A percentile compares a stretch with the other conserved stretches of the same genome.
These are phyloP conservation scores for Cydonia oblonga DNA, from an alignment of 331 rosid species.

Conservation along the genomic window DNA sequence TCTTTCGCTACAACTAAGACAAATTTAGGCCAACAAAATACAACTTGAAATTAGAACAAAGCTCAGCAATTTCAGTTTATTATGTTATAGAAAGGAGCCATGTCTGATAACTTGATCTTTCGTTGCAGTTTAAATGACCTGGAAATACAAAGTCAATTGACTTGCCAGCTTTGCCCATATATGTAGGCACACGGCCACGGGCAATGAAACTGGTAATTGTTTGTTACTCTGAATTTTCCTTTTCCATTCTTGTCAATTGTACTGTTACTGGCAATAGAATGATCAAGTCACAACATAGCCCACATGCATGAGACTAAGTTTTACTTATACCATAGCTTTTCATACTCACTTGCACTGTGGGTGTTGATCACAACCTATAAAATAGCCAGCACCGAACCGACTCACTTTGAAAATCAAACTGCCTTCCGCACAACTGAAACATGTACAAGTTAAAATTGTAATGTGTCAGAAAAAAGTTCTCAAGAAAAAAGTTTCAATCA, in stretches of 20 bases:
- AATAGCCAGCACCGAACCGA: constrained; percentile 84
- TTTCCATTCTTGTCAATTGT: background rate
- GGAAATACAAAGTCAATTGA: background rate
- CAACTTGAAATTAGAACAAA: background rate
- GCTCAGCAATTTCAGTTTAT: background rate
- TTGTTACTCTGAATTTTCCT: background rate
- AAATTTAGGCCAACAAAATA: background rate
- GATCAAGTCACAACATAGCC: background rate
- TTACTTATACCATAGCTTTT: background rate
- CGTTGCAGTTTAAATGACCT: background rate
- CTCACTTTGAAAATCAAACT: constrained; percentile 86
- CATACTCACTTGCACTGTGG: constrained; percentile 91
- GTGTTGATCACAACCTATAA: constrained; percentile 88
- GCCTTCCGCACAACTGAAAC: constrained; percentile 81
- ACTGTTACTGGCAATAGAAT: background rate
- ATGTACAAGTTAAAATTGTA: constrained; percentile 8
- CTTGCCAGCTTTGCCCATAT: background rate
- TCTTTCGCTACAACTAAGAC: background rate
- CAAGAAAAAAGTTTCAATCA: background rate
- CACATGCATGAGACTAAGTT: background rate
- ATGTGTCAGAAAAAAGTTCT: constrained; percentile 3
- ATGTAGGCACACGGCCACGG: background rate
- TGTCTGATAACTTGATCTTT: background rate
- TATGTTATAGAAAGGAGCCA: background rate
- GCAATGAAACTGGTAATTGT: background rate